phyloP scores from a whole-genome alignment of 805 yeast species.

The Komagataella pseudopastoris region DNA sequence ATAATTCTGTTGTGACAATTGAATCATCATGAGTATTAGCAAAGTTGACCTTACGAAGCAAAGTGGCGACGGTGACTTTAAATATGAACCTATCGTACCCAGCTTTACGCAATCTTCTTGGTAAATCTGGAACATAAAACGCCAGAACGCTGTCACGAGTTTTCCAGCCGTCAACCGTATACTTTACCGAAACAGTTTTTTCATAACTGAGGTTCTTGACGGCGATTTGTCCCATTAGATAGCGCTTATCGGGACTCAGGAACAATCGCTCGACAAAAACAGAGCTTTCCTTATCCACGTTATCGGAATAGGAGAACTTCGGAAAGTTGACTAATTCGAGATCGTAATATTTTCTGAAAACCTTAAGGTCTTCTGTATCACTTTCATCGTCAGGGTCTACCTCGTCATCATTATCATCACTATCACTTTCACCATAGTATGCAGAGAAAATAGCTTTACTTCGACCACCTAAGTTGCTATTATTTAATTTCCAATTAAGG shows the following conservation, averaged over 20 bases:
- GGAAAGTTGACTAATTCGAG: slow-evolving; percentile 28
- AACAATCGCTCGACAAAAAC: slow-evolving; percentile 58
- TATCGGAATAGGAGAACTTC: slow-evolving; percentile 27
- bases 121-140: slow-evolving; percentile 40
- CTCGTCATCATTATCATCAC: slow-evolving; percentile 8
- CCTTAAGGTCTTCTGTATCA: slow-evolving; percentile 3
- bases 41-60: slow-evolving; percentile 14
- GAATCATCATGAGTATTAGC: background rate
- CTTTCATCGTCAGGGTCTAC: slow-evolving; percentile 9
- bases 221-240: slow-evolving; percentile 60
- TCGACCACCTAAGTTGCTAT: slow-evolving; percentile 9
- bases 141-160: slow-evolving; percentile 63
- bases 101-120: slow-evolving; percentile 31
- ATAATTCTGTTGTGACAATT: slow-evolving; percentile 20
- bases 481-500: slow-evolving; percentile 2
- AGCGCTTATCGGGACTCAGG: slow-evolving; percentile 42
- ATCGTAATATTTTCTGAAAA: slow-evolving; percentile 24
- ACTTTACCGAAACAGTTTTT: slow-evolving; percentile 56
- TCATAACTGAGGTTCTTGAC: slow-evolving; percentile 63
- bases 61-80: slow-evolving; percentile 34
- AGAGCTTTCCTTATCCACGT: slow-evolving; percentile 23
- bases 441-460: slow-evolving; percentile 15
- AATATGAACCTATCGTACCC: slow-evolving; percentile 63
- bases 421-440: slow-evolving; percentile 13
- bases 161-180: slow-evolving; percentile 70